Conservation (phyloP, 441 rosid species). For the Euphorbia neoarborescens region DNA sequence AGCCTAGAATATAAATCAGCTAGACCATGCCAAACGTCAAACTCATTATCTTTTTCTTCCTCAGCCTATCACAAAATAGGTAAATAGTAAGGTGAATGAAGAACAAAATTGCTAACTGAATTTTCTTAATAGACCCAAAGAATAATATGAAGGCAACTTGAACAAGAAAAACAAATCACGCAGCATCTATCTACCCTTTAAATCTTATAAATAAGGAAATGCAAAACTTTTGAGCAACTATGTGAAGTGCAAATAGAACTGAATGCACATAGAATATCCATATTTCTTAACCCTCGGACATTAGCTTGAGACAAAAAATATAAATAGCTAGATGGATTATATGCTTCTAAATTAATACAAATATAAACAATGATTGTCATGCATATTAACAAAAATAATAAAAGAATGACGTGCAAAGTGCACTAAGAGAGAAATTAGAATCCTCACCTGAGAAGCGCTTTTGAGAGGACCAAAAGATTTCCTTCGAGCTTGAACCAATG, state of each 20-base stretch:
- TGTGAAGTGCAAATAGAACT: not conserved
- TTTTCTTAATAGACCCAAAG: not conserved
- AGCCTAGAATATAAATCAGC: conserved; percentile 76
- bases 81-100: conserved; percentile 5
- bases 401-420: not conserved
- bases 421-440: conserved; percentile 9
- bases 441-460: conserved; percentile 49
- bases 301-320: not conserved
- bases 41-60: conserved; percentile 59
- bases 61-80: conserved; percentile 32
- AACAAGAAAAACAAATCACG: not conserved
- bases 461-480: conserved; percentile 63
- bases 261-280: not conserved
- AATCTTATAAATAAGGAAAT: not conserved
- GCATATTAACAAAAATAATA: not conserved
- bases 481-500: conserved; percentile 82
- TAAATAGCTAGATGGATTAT: not conserved
- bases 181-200: not conserved
- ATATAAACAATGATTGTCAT: not conserved
- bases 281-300: not conserved
- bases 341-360: not conserved
- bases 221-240: not conserved
- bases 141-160: not conserved
- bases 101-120: not conserved
- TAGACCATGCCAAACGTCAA: conserved; percentile 91